Conservation (phyloP, 176 grass and related monocot species). For the Oropetium thomaeum region DNA sequence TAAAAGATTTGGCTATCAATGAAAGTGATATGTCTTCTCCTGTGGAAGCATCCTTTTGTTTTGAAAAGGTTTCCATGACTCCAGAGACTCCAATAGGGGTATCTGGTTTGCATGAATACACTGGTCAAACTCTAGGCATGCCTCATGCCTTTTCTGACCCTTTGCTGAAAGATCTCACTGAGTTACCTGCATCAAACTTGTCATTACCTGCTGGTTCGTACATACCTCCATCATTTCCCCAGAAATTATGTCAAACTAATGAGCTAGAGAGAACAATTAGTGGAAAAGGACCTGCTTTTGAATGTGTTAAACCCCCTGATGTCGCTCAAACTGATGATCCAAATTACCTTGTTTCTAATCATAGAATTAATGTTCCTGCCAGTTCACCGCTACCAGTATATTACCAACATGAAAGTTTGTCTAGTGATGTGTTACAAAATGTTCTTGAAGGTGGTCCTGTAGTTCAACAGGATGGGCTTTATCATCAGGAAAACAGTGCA, state of each 20-base stretch:
- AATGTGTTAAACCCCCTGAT: conserved; percentile 30
- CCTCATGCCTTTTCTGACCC: conserved; percentile 71
- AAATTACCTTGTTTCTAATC: conserved; percentile 27
- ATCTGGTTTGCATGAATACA: conserved; percentile 31
- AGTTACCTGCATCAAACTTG: conserved; percentile 37
- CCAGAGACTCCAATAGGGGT: conserved; percentile 20
- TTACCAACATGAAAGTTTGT: conserved; percentile 32
- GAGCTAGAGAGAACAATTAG: conserved; percentile 38
- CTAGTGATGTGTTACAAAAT: conserved; percentile 23
- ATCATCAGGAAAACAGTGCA: conserved; percentile 25
- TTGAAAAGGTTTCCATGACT: conserved; percentile 42
- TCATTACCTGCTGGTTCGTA: conserved; percentile 39
- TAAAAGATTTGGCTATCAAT: conserved; percentile 34
- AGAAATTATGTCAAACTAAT: conserved; percentile 38
- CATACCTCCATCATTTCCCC: conserved; percentile 40
- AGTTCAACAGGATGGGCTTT: conserved; percentile 25
- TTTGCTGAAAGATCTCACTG: conserved; percentile 39
- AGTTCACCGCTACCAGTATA: conserved; percentile 25
- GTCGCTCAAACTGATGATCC: conserved; percentile 28
- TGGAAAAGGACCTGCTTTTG: conserved; percentile 21
- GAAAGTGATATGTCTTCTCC: conserved; percentile 43
- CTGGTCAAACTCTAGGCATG: conserved; percentile 41
- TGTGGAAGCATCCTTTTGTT: conserved; percentile 42
- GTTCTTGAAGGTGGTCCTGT: conserved; percentile 24
- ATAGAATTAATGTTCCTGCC: conserved; percentile 15